Evolutionary conservation across 2,329 filamentous ascomycete genomes (phyloP), one percentile per base, ranked within the genome.

Genomic region (Pestalotiopsis sp.): DNA sequence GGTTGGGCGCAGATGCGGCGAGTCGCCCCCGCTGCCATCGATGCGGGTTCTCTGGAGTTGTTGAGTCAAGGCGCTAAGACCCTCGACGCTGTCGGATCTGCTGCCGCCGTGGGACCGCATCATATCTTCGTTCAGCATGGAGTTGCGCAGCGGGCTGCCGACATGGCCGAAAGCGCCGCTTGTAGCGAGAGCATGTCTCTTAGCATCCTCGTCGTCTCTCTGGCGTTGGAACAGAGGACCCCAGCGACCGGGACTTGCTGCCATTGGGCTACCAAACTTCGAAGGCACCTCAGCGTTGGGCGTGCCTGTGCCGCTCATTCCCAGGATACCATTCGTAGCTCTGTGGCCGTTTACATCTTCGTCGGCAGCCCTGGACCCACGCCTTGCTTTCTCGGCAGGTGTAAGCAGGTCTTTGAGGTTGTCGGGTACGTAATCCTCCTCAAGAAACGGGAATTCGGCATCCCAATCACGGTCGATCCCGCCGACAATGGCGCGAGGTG

Each of bases 401-500:
- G 90, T 92, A 72, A 92, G 80, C 14, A 92, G 82, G 70, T 92
- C 90, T 73, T 90, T 88, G 45, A 91, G 81, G 68, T 89, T 87
- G 70, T 88, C 92, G 0, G 95, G 96, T 11, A 98, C 85, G 75
- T 96, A 93, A 75, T 97, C 94, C 76, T 97, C 95, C 78, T 97
- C 93, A 74, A 84, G 76, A 73, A 96, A 95, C 38, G 91, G 88
- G 75, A 97, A 96, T 68, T 88, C 86, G 68, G 85, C 79, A 63
- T 90, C 88, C 89, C 89, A 91, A 73, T 91, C 89, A 68, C 85
- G 84, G 72, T 91, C 88, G 31, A 88, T 90, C 80, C 74, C 89
- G n/a, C 63, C 63, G 14, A 57, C 49, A 25, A 66, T 66, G 80
- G 75, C 89, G 82, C 84, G 90, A 71, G 89, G 89, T 84, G 90